Percentiles rank a stretch among this genome's conserved stretches.
These are phyloP conservation scores for Geotrichum bryndzae DNA, from an alignment of 1,139 yeast genomes.

Conservation along the genomic window DNA sequence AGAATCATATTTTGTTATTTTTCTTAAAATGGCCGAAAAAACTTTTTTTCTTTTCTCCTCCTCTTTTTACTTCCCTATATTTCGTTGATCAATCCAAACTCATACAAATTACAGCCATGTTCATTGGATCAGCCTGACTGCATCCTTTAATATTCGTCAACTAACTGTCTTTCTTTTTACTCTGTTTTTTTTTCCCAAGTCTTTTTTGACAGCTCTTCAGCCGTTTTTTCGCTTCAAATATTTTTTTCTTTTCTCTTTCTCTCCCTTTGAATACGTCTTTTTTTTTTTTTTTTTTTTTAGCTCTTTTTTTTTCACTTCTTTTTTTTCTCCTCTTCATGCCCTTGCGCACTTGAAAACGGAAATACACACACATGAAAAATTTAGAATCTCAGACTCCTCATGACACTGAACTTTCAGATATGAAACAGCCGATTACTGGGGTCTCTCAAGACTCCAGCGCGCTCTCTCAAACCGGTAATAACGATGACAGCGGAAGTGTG, in stretches of 20 bases:
- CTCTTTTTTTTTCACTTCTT: neutral
- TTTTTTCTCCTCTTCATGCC: neutral
- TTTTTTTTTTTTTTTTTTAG: neutral
- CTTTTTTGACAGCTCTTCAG: no score
- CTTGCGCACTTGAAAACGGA: neutral
- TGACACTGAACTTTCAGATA: neutral
- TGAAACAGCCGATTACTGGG: neutral
- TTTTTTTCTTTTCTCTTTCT: neutral
- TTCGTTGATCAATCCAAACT: neutral
- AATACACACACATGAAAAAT: neutral
- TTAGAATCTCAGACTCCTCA: neutral
- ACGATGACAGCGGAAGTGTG: neutral
- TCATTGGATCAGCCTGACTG: neutral
- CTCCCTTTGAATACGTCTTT: neutral
- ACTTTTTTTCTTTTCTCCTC: neutral
- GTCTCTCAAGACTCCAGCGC: neutral
- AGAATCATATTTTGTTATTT: neutral
- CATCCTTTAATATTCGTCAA: neutral
- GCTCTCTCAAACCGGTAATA: neutral
- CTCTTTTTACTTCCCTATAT: neutral
- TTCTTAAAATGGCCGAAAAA: neutral
- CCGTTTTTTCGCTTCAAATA: neutral
- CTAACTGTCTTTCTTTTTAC: neutral
- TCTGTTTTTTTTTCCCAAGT: no score
- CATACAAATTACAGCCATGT: neutral